phyloP scores from a whole-genome alignment of 2,329 filamentous ascomycete genomes.

The Monosporascus sp. region DNA sequence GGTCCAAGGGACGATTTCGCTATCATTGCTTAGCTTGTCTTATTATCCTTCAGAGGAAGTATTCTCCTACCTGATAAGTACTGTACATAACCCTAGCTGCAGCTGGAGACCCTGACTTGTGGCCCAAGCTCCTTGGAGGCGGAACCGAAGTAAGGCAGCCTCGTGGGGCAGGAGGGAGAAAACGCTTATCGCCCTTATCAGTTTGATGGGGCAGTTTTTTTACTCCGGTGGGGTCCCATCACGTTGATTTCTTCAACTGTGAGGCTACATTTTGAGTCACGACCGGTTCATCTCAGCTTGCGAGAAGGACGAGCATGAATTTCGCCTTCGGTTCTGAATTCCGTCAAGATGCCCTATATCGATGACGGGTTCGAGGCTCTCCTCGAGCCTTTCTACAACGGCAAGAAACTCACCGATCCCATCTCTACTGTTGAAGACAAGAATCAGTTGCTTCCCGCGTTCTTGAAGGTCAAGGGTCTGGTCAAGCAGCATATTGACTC shows the following conservation, averaged over 20 bases:
- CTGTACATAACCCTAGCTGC: neutral
- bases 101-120: neutral
- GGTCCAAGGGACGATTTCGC: too few relatives aligned
- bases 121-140: too few relatives aligned
- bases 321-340: neutral
- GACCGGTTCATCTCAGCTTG: neutral
- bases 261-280: conserved; percentile 10
- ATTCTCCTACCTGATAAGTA: too few relatives aligned
- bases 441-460: conserved; percentile 95
- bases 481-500: conserved; percentile 75
- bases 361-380: conserved; percentile 64
- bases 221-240: conserved; percentile 15
- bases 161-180: neutral
- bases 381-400: conserved; percentile 62
- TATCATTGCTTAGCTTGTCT: too few relatives aligned
- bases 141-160: too few relatives aligned
- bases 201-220: conserved; percentile 5
- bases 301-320: conserved; percentile 2
- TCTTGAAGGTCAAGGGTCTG: conserved; percentile 88
- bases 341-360: conserved; percentile 43
- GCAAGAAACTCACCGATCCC: conserved; percentile 61
- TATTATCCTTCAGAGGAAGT: too few relatives aligned
- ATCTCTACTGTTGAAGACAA: conserved; percentile 74
- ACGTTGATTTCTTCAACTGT: neutral
- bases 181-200: neutral